Percentiles rank a stretch among this genome's conserved stretches.
Conservation (phyloP, 192 early-diverging fungal genomes). For the Gamsiella multidivaricata region DNA sequence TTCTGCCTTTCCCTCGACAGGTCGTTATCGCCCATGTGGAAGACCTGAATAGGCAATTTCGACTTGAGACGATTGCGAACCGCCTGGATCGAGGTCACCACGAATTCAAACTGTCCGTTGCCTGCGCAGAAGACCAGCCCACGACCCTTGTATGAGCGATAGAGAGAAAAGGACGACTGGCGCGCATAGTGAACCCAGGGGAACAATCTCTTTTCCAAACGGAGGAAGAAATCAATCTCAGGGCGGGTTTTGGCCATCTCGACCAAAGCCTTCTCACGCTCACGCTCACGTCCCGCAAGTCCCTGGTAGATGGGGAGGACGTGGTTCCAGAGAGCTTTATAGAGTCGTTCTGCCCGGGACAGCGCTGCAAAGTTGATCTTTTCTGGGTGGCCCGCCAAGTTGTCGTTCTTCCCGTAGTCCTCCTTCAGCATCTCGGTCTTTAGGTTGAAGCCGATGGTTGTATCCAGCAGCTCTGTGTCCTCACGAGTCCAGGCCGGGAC, state of each 20-base stretch:
- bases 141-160: conserved; percentile 18
- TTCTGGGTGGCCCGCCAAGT: conserved; percentile 20
- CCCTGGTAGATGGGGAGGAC: conserved; percentile 52
- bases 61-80: conserved; percentile 49
- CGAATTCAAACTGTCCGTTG: conserved; percentile 54
- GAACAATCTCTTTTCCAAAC: conserved; percentile 49
- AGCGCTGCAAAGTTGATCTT: conserved; percentile 51
- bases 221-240: conserved; percentile 41
- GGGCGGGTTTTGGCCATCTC: conserved; percentile 31
- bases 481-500: conserved; percentile 52
- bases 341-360: conserved; percentile 48
- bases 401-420: conserved; percentile 32
- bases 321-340: conserved; percentile 57
- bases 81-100: conserved; percentile 53
- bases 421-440: conserved; percentile 26
- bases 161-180: conserved; percentile 51
- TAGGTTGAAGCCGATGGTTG: conserved; percentile 41
- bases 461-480: conserved; percentile 45
- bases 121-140: conserved; percentile 64
- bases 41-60: conserved; percentile 70
- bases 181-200: conserved; percentile 55
- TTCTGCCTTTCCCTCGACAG: conserved; percentile 41
- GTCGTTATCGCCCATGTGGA: conserved; percentile 64
- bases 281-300: conserved; percentile 23
- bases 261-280: conserved; percentile 8